Base-by-base conservation (phyloP, 2,329 filamentous ascomycete species). In the Fusarium ambrosium region DNA sequence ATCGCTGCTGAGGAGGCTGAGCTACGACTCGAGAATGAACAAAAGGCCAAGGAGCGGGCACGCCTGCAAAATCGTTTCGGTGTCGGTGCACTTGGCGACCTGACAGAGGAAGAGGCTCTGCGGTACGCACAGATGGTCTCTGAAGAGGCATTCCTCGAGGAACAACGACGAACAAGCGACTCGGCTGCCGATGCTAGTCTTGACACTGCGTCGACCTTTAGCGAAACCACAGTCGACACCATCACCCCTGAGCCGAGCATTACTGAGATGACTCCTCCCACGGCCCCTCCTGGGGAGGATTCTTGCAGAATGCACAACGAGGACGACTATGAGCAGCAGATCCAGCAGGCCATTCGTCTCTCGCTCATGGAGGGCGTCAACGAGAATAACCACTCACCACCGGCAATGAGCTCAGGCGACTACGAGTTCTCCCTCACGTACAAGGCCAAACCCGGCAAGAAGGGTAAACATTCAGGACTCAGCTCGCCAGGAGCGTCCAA, bases 1-100 rank as follows among this genome's bases (percentile, higher is more conserved):
- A 98, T 98, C 72, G 92, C 92, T 45, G 93, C 94, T n/a, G 96
- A 98, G 82, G 90, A 93, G 74, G 88, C 91, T 51, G 95, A 98
- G 81, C 88, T 98, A 65, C 92, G 93, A 65, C 89, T 89, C 10
- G 94, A 97, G 79, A 91, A 92, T 76, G 86, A 92, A 36, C 88
- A 90, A 51, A 89, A 90, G 43, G 87, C 88, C 27, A 92, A 92
- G 66, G 92, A 97, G 79, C 87, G 91, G 64, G 89, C 91, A 18
- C 91, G 92, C 27, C 86, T 98, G 29, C 92, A 91, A 39, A 92
- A 90, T 34, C 91, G 96, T 39, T 99, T 98, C 79, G 97, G 97
- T 7, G 91, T 97, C 3, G 94, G 95, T 37, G 82, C 82, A 0
- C 84, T 98, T 2, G 89, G 86, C 4, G 90, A 91, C 32, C 80